Evolutionary conservation across 768 basidiomycete genomes (phyloP).

Genomic region (Lactarius pseudohatsudake): DNA sequence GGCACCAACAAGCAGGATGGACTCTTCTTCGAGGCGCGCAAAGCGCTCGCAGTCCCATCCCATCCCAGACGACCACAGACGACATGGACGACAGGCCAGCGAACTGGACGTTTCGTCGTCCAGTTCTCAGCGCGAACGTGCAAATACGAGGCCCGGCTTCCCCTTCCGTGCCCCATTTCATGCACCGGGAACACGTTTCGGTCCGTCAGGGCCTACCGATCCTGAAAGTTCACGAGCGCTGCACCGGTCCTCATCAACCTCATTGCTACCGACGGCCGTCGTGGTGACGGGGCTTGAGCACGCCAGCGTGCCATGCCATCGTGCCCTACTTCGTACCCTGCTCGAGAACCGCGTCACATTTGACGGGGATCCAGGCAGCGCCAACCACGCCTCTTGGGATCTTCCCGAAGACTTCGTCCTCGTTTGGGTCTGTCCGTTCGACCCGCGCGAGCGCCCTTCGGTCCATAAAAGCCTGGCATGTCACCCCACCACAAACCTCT

Average conservation of each 20-base stretch:
- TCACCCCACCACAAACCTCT: conserved; percentile 11
- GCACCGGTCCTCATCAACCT: conserved; percentile 21
- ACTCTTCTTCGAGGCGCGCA: conserved; percentile 16
- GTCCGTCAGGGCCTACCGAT: conserved; percentile 12
- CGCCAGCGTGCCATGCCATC: conserved; percentile 53
- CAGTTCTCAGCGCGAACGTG: conserved; percentile 10
- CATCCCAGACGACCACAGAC: conserved; percentile 7
- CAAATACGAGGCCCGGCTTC: conserved; percentile 3
- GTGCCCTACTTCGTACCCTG: conserved; percentile 54
- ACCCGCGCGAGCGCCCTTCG: conserved; percentile 61
- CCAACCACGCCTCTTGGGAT: conserved; percentile 43
- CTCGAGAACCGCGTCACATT: conserved; percentile 51
- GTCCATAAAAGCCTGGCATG: conserved; percentile 67
- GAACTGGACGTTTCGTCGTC: conserved; percentile 10
- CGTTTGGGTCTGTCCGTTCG: conserved; percentile 68
- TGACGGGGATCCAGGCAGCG: conserved; percentile 38
- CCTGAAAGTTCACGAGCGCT: conserved; percentile 6
- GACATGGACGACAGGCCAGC: background rate
- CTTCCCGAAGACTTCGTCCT: conserved; percentile 69
- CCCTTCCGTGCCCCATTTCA: conserved; percentile 30
- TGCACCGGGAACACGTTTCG: conserved; percentile 38
- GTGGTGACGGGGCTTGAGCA: conserved; percentile 74
- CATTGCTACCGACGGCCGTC: conserved; percentile 54
- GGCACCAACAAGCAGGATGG: conserved; percentile 28
- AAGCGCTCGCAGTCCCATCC: conserved; percentile 17